Evolutionary conservation across 192 early-diverging fungal species (phyloP), one percentile per base, ranked within the genome.

Genomic region (Dimargaris verticillata): DNA sequence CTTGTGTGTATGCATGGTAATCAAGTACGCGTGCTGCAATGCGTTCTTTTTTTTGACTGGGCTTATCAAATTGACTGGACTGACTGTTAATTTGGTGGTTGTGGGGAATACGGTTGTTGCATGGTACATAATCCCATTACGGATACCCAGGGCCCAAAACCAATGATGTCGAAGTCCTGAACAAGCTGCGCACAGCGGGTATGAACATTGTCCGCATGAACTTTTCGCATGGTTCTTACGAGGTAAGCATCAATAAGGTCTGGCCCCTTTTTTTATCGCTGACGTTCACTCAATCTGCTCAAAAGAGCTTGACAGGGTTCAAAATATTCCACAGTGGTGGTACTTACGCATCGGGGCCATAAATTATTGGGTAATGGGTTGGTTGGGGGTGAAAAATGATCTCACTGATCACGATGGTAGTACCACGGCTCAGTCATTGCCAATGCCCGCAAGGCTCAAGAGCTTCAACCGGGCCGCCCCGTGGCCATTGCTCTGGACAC

Each of bases 171-270:
- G 85, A 88, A 55, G 83, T 78, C 69, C 72, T 90, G 28, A 76
- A 75, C 17, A 69, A 78, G 60, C 74, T 88, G 55, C 80, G 84
- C 67, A 70, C 78, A 50, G 80, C 80, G 10, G 88, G 88, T 44
- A 86, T 90, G 85, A 90, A 87, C 66, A 82, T 90, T 65, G 84
- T 84, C 26, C 79, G 88, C 60, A 80, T 90, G 77, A 88, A 85
- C 70, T 85, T 85, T 53, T 83, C 81, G 59, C 81, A 85, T 68
- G 83, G 83, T 53, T 68, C 76, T 42, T 76, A 85, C 68, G 76
- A 77, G 63, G 70, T 60, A 68, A 65, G 59, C 43, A 15, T 11
- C n/a, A 38, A 7, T 38, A 7, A 38, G 33, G 3, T 38, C 7
- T 38, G 33, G 33, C 3, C 33, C 33, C 33, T 38, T 38, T 38